phyloP scores from a whole-genome alignment of 495 filamentous ascomycete species.

The Aspergillus cavernicola region DNA sequence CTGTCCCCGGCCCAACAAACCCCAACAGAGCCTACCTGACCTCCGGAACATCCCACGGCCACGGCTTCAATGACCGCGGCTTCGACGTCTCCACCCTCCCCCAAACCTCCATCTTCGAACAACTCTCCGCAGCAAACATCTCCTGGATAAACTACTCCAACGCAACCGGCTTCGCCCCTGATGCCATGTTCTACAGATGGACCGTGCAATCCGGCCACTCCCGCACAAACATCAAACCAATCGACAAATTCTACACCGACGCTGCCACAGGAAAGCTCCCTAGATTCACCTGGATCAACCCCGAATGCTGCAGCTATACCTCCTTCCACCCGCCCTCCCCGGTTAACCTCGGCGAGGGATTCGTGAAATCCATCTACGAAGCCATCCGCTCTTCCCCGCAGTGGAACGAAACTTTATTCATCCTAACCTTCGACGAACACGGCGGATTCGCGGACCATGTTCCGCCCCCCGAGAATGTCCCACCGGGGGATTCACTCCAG shows the following conservation, averaged over 20 bases:
- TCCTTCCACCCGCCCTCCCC: slow-evolving; percentile 48
- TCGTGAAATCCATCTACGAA: slow-evolving; percentile 51
- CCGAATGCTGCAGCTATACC: slow-evolving; percentile 48
- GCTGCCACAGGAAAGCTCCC: slow-evolving; percentile 39
- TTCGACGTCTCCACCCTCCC: slow-evolving; percentile 42
- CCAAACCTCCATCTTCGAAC: slow-evolving; percentile 48
- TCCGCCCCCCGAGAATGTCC: slow-evolving; percentile 41
- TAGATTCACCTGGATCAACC: slow-evolving; percentile 50
- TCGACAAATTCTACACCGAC: slow-evolving; percentile 37
- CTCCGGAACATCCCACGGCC: slow-evolving; percentile 48
- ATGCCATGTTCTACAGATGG: slow-evolving; percentile 1
- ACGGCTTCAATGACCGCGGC: slow-evolving; percentile 41
- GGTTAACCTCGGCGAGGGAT: slow-evolving; percentile 45
- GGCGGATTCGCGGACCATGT: slow-evolving; percentile 51
- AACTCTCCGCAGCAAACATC: slow-evolving; percentile 38
- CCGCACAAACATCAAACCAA: slow-evolving; percentile 28
- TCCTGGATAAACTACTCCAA: slow-evolving; percentile 41
- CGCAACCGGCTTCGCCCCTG: not conserved
- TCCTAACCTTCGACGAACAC: slow-evolving; percentile 50
- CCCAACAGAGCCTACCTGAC: slow-evolving; percentile 48
- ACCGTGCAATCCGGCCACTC: slow-evolving; percentile 12
- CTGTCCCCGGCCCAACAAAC: slow-evolving; percentile 47
- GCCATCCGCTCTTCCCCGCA: slow-evolving; percentile 44
- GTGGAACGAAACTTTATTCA: slow-evolving; percentile 40
- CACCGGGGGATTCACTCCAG: slow-evolving; percentile 36